Evolutionary conservation across 495 filamentous ascomycete species (phyloP).

Genomic region (Aspergillus avenaceus): DNA sequence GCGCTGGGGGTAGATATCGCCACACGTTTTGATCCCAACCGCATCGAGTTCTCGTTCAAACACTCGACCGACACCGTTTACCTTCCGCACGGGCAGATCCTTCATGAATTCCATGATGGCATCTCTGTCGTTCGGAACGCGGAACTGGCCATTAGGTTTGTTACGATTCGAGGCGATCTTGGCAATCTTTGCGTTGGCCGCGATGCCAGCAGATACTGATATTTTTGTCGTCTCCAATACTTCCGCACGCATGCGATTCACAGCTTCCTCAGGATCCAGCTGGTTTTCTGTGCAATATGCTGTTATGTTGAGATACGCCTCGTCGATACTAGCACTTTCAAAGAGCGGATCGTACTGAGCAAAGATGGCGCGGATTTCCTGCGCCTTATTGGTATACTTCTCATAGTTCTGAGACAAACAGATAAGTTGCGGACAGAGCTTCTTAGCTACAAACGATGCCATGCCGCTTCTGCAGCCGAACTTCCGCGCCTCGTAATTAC

Average conservation of each 20-base stretch:
- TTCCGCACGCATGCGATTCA: constrained; percentile 70
- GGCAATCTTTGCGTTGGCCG: constrained; percentile 84
- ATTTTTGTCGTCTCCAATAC: constrained; percentile 75
- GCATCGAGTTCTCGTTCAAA: constrained; percentile 90
- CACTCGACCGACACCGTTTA: constrained; percentile 90
- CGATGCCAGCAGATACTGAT: constrained; percentile 92
- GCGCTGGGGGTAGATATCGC: constrained; percentile 76
- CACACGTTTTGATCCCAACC: constrained; percentile 83
- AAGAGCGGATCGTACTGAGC: constrained; percentile 85
- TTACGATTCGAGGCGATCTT: constrained; percentile 94
- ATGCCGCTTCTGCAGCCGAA: constrained; percentile 92
- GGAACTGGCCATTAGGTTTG: constrained; percentile 93
- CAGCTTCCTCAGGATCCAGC: constrained; percentile 65
- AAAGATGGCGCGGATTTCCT: constrained; percentile 79
- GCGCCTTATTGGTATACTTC: constrained; percentile 87
- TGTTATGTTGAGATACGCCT: constrained; percentile 96
- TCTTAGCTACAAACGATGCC: constrained; percentile 92
- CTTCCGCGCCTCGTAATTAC: constrained; percentile 88
- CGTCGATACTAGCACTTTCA: constrained; percentile 89
- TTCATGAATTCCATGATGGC: constrained; percentile 84
- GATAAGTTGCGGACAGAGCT: constrained; percentile 87
- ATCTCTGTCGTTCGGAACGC: constrained; percentile 62
- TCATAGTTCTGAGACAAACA: constrained; percentile 78
- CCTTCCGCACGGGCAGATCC: constrained; percentile 76
- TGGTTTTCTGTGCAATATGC: constrained; percentile 70